Conservation (phyloP, 805 yeast species). For the Zygotorulaspora chibaensis region DNA sequence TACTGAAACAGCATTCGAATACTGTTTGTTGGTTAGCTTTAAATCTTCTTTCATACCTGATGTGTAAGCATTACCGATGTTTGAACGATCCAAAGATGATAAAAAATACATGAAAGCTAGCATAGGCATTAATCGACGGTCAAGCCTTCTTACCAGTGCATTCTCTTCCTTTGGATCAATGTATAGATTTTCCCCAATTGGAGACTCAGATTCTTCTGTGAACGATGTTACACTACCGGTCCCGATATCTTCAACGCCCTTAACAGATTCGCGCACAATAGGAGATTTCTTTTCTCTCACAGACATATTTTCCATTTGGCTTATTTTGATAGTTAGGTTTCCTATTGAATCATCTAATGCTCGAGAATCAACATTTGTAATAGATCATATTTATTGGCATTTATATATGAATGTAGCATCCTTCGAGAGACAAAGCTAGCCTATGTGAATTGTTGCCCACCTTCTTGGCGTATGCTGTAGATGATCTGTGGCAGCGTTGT, state of each 20-base stretch:
- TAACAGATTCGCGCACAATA: conserved; percentile 2
- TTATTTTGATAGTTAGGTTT: not conserved
- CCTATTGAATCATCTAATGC: not conserved
- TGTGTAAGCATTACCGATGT: conserved; percentile 59
- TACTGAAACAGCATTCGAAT: conserved; percentile 48
- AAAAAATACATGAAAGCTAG: conserved; percentile 35
- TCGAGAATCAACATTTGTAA: not conserved
- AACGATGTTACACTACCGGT: conserved; percentile 9
- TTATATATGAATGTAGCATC: not conserved
- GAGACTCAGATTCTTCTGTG: conserved; percentile 5
- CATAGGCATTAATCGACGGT: conserved; percentile 33
- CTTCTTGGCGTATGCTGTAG: no score
- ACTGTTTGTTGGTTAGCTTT: conserved; percentile 44
- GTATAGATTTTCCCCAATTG: conserved; percentile 7
- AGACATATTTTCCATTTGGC: not conserved
- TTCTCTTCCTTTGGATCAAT: conserved; percentile 19
- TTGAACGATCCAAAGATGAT: conserved; percentile 48
- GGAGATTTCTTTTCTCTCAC: conserved; percentile 2
- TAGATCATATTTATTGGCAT: not conserved
- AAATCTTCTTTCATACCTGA: conserved; percentile 63
- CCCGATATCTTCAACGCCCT: conserved; percentile 1
- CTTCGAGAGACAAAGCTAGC: no score
- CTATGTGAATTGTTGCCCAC: no score
- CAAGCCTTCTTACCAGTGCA: conserved; percentile 32
- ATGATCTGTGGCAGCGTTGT: no score